These are phyloP conservation scores for Pyrenopolyporus hunteri DNA, from an alignment of 495 filamentous ascomycete genomes.

Conservation along the genomic window DNA sequence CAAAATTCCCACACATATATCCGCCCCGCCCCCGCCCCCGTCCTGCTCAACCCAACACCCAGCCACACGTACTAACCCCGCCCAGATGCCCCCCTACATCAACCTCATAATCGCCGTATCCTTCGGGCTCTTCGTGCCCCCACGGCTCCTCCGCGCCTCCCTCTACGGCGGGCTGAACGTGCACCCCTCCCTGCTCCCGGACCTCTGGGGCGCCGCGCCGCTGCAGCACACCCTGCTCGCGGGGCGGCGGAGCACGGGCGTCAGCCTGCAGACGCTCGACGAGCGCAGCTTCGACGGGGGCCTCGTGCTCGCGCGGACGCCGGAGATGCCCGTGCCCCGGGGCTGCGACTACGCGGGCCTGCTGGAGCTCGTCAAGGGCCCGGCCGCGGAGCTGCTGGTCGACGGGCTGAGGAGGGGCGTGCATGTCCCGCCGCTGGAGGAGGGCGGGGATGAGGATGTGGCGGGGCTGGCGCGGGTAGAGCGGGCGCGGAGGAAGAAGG, in stretches of 20 bases:
- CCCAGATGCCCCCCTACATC: constrained; percentile 65
- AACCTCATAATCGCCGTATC: constrained; percentile 95
- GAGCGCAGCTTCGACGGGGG: constrained; percentile 77
- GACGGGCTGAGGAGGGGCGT: constrained; percentile 61
- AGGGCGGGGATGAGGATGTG: no score
- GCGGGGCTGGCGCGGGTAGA: no score
- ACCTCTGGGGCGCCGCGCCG: constrained; percentile 76
- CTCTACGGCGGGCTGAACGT: constrained; percentile 90
- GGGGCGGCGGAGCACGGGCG: constrained; percentile 62
- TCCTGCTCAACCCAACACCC: no score
- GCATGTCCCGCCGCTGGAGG: constrained; percentile 67
- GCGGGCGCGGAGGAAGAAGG: no score
- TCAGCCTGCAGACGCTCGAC: constrained; percentile 87
- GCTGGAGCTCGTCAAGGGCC: constrained; percentile 49
- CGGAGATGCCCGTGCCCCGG: constrained; percentile 34
- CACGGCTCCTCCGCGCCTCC: constrained; percentile 68
- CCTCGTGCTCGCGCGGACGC: constrained; percentile 67
- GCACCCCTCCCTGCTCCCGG: constrained; percentile 91
- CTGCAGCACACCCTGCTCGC: constrained; percentile 78
- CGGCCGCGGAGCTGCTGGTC: constrained; percentile 67
- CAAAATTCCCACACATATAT: no score
- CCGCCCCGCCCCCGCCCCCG: no score
- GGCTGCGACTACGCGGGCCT: constrained; percentile 28
- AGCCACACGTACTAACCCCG: constrained; percentile 1
- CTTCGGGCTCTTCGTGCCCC: constrained; percentile 88